These are phyloP conservation scores for Alternaria sp. DNA, from an alignment of 2,329 filamentous ascomycete species.

Conservation along the genomic window DNA sequence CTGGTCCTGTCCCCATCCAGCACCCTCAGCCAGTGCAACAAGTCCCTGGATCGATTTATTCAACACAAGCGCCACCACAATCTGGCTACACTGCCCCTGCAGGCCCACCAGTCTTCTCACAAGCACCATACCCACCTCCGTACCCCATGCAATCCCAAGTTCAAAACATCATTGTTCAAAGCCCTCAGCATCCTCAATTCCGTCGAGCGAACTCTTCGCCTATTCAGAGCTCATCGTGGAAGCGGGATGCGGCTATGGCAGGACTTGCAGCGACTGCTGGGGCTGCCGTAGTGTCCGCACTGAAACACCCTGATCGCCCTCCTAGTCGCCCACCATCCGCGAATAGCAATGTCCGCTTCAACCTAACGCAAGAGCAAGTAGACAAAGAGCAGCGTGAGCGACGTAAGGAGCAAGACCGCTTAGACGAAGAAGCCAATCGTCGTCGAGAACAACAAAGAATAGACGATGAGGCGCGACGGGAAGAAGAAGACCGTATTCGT, in stretches of 20 bases:
- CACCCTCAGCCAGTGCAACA: constrained; percentile 83
- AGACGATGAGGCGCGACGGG: constrained; percentile 33
- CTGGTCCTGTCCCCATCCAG: constrained; percentile 72
- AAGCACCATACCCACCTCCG: constrained; percentile 28
- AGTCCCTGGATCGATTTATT: constrained; percentile 73
- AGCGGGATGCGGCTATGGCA: constrained; percentile 55
- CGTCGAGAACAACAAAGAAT: constrained; percentile 29
- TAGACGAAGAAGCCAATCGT: constrained; percentile 35
- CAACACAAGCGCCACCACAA: constrained; percentile 52
- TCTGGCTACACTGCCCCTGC: constrained; percentile 52
- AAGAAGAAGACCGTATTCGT: constrained; percentile 36
- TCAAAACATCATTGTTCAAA: constrained; percentile 33
- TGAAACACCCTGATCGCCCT: constrained; percentile 21
- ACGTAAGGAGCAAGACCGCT: constrained; percentile 43
- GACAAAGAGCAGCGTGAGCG: constrained; percentile 56
- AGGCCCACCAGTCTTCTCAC: constrained; percentile 53
- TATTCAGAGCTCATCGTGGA: constrained; percentile 50
- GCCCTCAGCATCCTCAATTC: constrained; percentile 33
- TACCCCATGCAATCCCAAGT: constrained; percentile 30
- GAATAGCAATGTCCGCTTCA: constrained; percentile 63
- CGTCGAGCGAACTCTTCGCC: constrained; percentile 60
- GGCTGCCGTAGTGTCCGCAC: constrained; percentile 50
- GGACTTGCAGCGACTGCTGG: constrained; percentile 55
- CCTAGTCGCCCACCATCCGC: constrained; percentile 36
- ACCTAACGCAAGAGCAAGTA: constrained; percentile 64